Conservation (phyloP, 2,329 filamentous ascomycete species). For the Drechslerella stenobrocha region DNA sequence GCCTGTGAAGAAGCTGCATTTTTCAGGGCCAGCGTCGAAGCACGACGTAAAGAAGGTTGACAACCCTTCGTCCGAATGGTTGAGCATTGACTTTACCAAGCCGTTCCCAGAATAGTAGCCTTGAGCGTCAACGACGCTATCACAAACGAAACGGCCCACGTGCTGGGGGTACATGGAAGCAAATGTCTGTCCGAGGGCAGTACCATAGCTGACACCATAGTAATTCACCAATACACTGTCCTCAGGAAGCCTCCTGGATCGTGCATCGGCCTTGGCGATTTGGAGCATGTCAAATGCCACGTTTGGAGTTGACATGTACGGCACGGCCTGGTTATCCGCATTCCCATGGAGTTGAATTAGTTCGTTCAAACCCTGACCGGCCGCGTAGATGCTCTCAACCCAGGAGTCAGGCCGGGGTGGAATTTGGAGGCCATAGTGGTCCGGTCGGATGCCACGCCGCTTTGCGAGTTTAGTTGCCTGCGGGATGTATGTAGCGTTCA, state of each 20-base stretch:
- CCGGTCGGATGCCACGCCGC: slow-evolving; percentile 13
- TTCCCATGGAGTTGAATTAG: slow-evolving; percentile 18
- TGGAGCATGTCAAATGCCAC: slow-evolving; percentile 41
- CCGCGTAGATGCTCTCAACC: slow-evolving; percentile 11
- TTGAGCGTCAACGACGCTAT: slow-evolving; percentile 58
- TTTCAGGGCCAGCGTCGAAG: slow-evolving; percentile 56
- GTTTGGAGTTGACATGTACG: slow-evolving; percentile 30
- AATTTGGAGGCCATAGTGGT: slow-evolving; percentile 32
- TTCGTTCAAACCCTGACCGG: slow-evolving; percentile 9
- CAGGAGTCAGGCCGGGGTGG: slow-evolving; percentile 27
- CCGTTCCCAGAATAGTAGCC: slow-evolving; percentile 56
- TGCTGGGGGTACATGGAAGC: slow-evolving; percentile 57
- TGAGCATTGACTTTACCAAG: slow-evolving; percentile 55
- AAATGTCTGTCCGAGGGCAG: slow-evolving; percentile 57
- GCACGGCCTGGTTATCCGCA: slow-evolving; percentile 28
- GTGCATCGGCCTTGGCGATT: slow-evolving; percentile 43
- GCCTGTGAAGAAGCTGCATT: slow-evolving; percentile 56
- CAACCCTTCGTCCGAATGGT: slow-evolving; percentile 58
- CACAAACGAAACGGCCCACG: slow-evolving; percentile 56
- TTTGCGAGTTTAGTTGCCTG: slow-evolving; percentile 14
- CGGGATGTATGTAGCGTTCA: slow-evolving; percentile 28
- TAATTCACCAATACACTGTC: slow-evolving; percentile 55
- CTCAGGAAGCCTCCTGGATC: slow-evolving; percentile 16
- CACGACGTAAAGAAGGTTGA: slow-evolving; percentile 59
- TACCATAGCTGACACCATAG: slow-evolving; percentile 60